Evolutionary conservation across 2,329 filamentous ascomycete genomes (phyloP).

Genomic region (Seiridium cupressi): DNA sequence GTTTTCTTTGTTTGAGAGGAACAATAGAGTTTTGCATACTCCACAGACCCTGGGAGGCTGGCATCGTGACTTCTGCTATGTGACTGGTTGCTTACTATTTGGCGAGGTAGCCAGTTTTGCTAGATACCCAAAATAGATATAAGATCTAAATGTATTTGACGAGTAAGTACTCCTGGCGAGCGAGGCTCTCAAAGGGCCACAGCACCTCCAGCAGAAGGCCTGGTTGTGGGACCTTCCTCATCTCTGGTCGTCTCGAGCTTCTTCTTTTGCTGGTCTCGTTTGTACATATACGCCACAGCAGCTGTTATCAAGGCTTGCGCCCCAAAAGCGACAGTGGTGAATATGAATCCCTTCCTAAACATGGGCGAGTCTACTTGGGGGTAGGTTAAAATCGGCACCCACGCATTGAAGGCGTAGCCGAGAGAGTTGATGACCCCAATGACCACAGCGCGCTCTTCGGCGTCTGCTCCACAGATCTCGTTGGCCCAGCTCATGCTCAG

Average conservation of each 20-base stretch:
- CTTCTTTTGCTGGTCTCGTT: conserved; percentile 12
- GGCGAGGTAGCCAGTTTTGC: too few species aligned
- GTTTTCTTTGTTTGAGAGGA: too few species aligned
- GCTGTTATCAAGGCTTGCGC: conserved; percentile 19
- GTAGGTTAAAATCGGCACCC: conserved; percentile 30
- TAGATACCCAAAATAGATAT: too few species aligned
- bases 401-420: conserved; percentile 34
- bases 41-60: too few species aligned
- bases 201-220: neutral
- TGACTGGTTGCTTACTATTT: neutral
- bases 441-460: conserved; percentile 39
- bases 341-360: conserved; percentile 25
- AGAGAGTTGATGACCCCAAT: conserved; percentile 39
- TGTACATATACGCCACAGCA: conserved; percentile 17
- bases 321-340: conserved; percentile 15
- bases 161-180: too few species aligned
- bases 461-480: conserved; percentile 32
- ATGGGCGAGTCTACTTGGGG: conserved; percentile 27
- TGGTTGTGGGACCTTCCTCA: neutral
- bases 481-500: conserved; percentile 33
- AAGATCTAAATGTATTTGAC: too few species aligned
- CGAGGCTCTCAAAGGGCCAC: neutral
- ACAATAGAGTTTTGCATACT: too few species aligned
- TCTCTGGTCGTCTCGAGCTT: neutral
- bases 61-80: neutral